Evolutionary conservation across 768 basidiomycete genomes (phyloP).

Genomic region (Podaxis sp.): DNA sequence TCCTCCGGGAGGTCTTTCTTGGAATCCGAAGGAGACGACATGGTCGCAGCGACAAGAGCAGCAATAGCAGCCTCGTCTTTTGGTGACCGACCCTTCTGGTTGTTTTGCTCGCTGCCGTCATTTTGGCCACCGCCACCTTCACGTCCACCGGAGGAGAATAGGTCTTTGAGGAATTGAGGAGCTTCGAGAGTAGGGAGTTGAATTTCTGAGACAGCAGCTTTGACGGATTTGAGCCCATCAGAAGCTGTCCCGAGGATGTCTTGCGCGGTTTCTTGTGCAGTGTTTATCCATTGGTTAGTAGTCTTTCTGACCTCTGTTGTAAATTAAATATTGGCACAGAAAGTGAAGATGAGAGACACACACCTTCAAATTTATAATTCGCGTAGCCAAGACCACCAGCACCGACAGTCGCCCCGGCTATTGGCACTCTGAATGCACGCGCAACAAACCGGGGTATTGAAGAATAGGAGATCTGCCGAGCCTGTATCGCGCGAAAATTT

Average conservation of each 20-base stretch:
- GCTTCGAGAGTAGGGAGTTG: slow-evolving; percentile 51
- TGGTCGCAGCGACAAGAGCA: slow-evolving; percentile 71
- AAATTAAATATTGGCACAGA: not conserved
- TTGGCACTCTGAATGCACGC: slow-evolving; percentile 83
- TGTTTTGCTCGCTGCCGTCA: slow-evolving; percentile 26
- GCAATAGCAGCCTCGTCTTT: slow-evolving; percentile 67
- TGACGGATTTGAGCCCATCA: slow-evolving; percentile 60
- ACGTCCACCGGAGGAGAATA: slow-evolving; percentile 40
- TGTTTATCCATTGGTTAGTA: slow-evolving; percentile 62
- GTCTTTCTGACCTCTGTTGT: slow-evolving; percentile 69
- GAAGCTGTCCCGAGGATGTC: slow-evolving; percentile 73
- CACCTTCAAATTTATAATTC: slow-evolving; percentile 96
- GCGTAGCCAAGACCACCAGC: slow-evolving; percentile 92
- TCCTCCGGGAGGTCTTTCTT: slow-evolving; percentile 40
- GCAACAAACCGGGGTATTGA: slow-evolving; percentile 88
- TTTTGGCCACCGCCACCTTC: slow-evolving; percentile 30
- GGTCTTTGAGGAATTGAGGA: slow-evolving; percentile 70
- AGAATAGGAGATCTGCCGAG: slow-evolving; percentile 78
- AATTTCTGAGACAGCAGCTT: slow-evolving; percentile 57
- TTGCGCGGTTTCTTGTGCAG: slow-evolving; percentile 68
- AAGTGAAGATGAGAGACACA: slow-evolving; percentile 19
- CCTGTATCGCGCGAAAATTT: slow-evolving; percentile 62
- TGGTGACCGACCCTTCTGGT: slow-evolving; percentile 44
- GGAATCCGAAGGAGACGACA: slow-evolving; percentile 73
- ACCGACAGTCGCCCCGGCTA: slow-evolving; percentile 86